Conservation (phyloP, 306 rosid genomes). For the Begonia peltatifolia region DNA sequence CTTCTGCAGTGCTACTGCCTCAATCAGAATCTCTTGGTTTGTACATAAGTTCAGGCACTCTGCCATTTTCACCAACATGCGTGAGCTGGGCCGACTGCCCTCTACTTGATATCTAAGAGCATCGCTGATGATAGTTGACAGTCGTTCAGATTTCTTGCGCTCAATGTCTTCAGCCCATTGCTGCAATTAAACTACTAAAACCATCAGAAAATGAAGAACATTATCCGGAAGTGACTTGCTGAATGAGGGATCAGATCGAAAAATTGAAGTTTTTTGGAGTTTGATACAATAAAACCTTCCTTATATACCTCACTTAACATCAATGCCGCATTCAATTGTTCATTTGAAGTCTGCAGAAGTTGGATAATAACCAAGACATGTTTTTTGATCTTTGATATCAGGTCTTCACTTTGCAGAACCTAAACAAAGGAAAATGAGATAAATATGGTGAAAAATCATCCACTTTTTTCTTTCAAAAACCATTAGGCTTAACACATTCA, state of each 20-base stretch:
- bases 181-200: conserved; percentile 35
- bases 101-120: conserved; percentile 43
- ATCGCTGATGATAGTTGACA: conserved; percentile 38
- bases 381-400: conserved; percentile 38
- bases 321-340: conserved; percentile 38
- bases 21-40: conserved; percentile 75
- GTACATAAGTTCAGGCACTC: conserved; percentile 50
- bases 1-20: conserved; percentile 79
- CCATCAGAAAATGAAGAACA: neutral
- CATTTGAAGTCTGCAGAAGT: conserved; percentile 42
- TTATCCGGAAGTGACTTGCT: conserved; percentile 1
- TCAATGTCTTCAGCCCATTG: conserved; percentile 47
- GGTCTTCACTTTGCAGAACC: conserved; percentile 62
- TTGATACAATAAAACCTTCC: conserved; percentile 23
- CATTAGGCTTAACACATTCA: too few relatives aligned
- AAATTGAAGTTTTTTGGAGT: neutral
- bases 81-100: conserved; percentile 45
- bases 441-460: too few relatives aligned
- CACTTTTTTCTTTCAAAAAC: too few relatives aligned
- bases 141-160: conserved; percentile 47
- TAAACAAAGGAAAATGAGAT: conserved; percentile 14
- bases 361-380: conserved; percentile 39
- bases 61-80: conserved; percentile 43
- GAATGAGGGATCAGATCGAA: neutral
- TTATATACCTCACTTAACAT: conserved; percentile 31